Conservation (phyloP, 805 yeast genomes). For the Pichia nanzhaoensis region DNA sequence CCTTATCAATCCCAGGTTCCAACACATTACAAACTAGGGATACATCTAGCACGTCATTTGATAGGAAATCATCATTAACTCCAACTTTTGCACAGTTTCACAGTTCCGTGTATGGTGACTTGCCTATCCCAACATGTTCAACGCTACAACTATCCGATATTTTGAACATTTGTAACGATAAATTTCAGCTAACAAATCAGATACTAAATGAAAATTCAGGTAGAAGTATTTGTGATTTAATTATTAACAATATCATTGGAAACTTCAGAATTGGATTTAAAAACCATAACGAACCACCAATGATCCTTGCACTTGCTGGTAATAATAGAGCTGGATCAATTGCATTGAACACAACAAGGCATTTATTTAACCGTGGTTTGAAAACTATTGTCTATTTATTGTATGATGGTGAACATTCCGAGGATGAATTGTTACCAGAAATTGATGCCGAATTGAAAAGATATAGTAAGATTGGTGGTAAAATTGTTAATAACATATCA, state of each 20-base stretch:
- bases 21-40: slow-evolving; percentile 1
- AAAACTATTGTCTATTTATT: slow-evolving; percentile 51
- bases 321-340: slow-evolving; percentile 68
- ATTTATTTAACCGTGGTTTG: slow-evolving; percentile 65
- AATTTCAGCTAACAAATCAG: slow-evolving; percentile 41
- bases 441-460: slow-evolving; percentile 46
- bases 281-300: slow-evolving; percentile 78
- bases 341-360: slow-evolving; percentile 75
- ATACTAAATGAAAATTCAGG: slow-evolving; percentile 61
- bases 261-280: slow-evolving; percentile 50
- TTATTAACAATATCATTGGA: slow-evolving; percentile 64
- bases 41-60: slow-evolving; percentile 2
- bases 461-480: slow-evolving; percentile 64
- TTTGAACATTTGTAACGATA: slow-evolving; percentile 52
- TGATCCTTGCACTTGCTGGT: slow-evolving; percentile 66
- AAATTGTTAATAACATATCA: slow-evolving; percentile 36
- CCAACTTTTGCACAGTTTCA: slow-evolving; percentile 14
- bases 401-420: slow-evolving; percentile 33
- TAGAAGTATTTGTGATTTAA: slow-evolving; percentile 52
- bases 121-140: slow-evolving; percentile 51
- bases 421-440: slow-evolving; percentile 28
- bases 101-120: slow-evolving; percentile 18
- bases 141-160: slow-evolving; percentile 76
- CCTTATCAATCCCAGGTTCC: background rate
- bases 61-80: slow-evolving; percentile 5